Conservation (phyloP, 768 basidiomycete species). For the Asterophora parasitica region DNA sequence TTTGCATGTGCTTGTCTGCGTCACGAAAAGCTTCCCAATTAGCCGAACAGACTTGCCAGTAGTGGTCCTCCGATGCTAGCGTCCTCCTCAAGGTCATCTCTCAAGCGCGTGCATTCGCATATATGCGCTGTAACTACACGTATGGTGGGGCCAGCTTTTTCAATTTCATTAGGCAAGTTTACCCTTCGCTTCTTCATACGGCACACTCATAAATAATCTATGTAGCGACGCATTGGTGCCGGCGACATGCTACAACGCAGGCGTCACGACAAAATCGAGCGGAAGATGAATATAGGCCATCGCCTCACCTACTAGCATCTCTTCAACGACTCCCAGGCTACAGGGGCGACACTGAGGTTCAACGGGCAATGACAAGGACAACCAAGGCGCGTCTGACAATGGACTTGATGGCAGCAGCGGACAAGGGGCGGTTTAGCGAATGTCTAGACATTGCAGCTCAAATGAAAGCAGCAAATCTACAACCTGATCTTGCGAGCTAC, state of each 20-base stretch:
- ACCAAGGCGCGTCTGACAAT: slow-evolving; percentile 28
- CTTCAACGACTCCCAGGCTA: slow-evolving; percentile 5
- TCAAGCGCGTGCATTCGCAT: slow-evolving; percentile 7
- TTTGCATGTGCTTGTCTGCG: slow-evolving; percentile 13
- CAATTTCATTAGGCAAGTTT: slow-evolving; percentile 5
- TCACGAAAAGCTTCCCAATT: slow-evolving; percentile 10
- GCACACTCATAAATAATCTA: neutral
- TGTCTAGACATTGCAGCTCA: slow-evolving; percentile 42
- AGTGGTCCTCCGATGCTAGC: slow-evolving; percentile 8
- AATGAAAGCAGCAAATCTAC: slow-evolving; percentile 54
- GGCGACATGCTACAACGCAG: slow-evolving; percentile 8
- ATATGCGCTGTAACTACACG: slow-evolving; percentile 1
- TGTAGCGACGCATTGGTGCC: slow-evolving; percentile 3
- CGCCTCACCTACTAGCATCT: slow-evolving; percentile 9
- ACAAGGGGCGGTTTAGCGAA: slow-evolving; percentile 28
- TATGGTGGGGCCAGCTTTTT: neutral
- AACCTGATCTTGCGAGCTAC: slow-evolving; percentile 55
- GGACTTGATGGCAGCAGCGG: slow-evolving; percentile 32
- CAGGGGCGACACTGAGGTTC: slow-evolving; percentile 12
- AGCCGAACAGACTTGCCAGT: neutral
- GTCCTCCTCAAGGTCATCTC: slow-evolving; percentile 10
- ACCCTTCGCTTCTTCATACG: neutral
- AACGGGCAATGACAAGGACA: slow-evolving; percentile 14
- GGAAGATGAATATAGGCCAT: slow-evolving; percentile 5
- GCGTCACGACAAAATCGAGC: neutral